Conservation (phyloP, 139 green algal species). For the Gonium pectorale region DNA sequence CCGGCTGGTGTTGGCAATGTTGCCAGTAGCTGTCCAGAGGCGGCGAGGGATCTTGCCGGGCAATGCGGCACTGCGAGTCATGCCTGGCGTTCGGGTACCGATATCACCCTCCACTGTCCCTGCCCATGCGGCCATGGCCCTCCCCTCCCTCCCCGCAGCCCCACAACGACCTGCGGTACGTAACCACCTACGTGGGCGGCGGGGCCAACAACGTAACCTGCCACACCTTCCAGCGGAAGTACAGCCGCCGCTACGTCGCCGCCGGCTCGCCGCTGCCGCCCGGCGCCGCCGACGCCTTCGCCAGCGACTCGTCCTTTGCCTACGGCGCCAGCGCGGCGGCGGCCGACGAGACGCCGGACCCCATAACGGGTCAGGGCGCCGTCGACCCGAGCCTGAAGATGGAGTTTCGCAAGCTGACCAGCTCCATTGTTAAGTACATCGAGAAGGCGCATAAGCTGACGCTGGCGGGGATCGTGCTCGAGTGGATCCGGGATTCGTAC, state of each 20-base stretch:
- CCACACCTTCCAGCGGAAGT: slow-evolving; percentile 77
- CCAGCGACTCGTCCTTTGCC: neutral
- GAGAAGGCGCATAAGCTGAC: slow-evolving; percentile 67
- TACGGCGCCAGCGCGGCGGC: neutral
- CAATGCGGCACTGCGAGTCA: too few species aligned
- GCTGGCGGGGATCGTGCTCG: slow-evolving; percentile 63
- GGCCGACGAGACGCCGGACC: slow-evolving; percentile 2
- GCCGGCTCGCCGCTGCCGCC: neutral
- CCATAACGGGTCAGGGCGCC: slow-evolving; percentile 13
- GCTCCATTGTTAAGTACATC: slow-evolving; percentile 72
- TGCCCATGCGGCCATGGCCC: too few species aligned
- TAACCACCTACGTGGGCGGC: slow-evolving; percentile 69
- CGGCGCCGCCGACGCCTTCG: neutral
- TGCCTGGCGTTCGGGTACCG: too few species aligned
- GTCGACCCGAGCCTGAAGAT: slow-evolving; percentile 69
- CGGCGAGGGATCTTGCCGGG: too few species aligned
- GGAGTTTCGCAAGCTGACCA: slow-evolving; percentile 58
- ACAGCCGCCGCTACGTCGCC: slow-evolving; percentile 63
- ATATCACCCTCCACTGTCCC: too few species aligned
- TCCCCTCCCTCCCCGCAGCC: slow-evolving; percentile 37
- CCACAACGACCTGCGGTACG: slow-evolving; percentile 67
- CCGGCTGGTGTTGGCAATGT: too few species aligned
- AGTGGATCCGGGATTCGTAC: slow-evolving; percentile 56
- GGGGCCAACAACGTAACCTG: slow-evolving; percentile 55
- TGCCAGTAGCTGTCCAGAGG: too few species aligned